Conservation (phyloP, 2,329 filamentous ascomycete species). For the Aspergillus calidoustus region DNA sequence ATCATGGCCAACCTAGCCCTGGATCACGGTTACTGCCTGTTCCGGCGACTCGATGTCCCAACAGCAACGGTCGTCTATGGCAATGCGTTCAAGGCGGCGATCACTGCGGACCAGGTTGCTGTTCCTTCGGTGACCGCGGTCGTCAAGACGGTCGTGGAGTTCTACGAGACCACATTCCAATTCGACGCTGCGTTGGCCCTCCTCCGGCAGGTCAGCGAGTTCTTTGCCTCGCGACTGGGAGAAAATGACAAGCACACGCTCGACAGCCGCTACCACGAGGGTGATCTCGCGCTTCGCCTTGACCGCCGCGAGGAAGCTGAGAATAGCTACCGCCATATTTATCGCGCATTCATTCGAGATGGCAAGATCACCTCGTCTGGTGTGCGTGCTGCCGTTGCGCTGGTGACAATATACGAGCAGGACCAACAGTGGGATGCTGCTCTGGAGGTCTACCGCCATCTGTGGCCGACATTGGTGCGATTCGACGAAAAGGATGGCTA, state of each 20-base stretch:
- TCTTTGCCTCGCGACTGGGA: slow-evolving; percentile 36
- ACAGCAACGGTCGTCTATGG: slow-evolving; percentile 37
- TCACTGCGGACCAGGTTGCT: slow-evolving; percentile 37
- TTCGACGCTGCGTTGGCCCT: slow-evolving; percentile 38
- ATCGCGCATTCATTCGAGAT: slow-evolving; percentile 39
- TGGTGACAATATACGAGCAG: slow-evolving; percentile 52
- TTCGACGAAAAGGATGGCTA: slow-evolving; percentile 48
- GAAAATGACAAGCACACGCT: slow-evolving; percentile 51
- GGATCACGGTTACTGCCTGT: slow-evolving; percentile 39
- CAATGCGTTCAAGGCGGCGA: slow-evolving; percentile 39
- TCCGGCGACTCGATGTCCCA: slow-evolving; percentile 38
- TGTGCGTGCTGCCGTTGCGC: slow-evolving; percentile 51
- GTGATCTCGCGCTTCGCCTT: slow-evolving; percentile 51
- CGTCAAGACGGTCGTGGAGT: slow-evolving; percentile 42
- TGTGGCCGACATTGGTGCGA: slow-evolving; percentile 54
- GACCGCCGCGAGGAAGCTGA: slow-evolving; percentile 38
- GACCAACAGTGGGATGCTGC: slow-evolving; percentile 53
- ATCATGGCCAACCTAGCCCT: slow-evolving; percentile 37
- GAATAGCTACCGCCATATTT: slow-evolving; percentile 53
- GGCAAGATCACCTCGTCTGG: slow-evolving; percentile 44
- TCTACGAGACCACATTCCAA: slow-evolving; percentile 44
- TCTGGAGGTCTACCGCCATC: slow-evolving; percentile 49
- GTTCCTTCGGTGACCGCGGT: slow-evolving; percentile 38
- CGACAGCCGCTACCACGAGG: slow-evolving; percentile 54
- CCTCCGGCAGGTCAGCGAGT: slow-evolving; percentile 38